A percentile compares a stretch with the other conserved stretches of the same genome.
Evolutionary conservation across 805 yeast genomes (phyloP).

Genomic region (Zygosaccharomyces bailii): DNA sequence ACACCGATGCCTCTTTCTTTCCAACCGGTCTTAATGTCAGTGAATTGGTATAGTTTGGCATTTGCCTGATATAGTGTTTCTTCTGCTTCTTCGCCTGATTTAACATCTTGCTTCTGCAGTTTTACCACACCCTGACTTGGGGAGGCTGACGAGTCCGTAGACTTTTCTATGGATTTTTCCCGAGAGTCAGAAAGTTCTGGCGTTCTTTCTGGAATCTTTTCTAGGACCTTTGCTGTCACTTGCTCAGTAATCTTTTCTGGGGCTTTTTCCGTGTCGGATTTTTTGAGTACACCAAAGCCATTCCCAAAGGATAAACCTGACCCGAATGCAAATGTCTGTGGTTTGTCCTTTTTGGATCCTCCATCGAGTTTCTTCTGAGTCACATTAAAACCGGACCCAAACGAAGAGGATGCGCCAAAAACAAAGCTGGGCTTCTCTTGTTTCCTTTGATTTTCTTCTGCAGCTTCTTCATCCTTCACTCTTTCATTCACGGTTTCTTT

Average conservation of each 20-base stretch:
- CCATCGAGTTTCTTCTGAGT: conserved; percentile 34
- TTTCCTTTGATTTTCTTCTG: conserved; percentile 5
- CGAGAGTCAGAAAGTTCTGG: conserved; percentile 18
- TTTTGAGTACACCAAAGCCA: conserved; percentile 31
- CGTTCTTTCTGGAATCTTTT: conserved; percentile 13
- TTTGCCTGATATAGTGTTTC: conserved; percentile 60
- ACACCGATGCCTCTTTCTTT: conserved; percentile 91
- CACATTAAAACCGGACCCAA: conserved; percentile 41
- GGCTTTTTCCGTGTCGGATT: conserved; percentile 16
- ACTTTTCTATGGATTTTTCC: conserved; percentile 28
- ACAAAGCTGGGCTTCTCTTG: conserved; percentile 42
- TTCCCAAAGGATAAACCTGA: conserved; percentile 44
- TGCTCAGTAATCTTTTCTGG: too few species aligned
- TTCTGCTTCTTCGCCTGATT: conserved; percentile 92
- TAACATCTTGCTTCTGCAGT: conserved; percentile 53
- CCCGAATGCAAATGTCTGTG: conserved; percentile 40
- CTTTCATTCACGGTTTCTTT: conserved; percentile 5
- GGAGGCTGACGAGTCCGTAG: conserved; percentile 32
- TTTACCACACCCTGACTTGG: conserved; percentile 55
- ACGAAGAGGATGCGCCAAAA: conserved; percentile 52
- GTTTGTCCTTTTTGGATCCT: conserved; percentile 12
- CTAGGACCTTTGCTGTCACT: conserved; percentile 14
- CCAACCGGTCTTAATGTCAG: conserved; percentile 76
- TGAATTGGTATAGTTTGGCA: conserved; percentile 75
- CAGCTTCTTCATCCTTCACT: conserved; percentile 3